Percentiles rank a stretch among this genome's conserved stretches.
Conservation (phyloP, 2,329 filamentous ascomycete species). For the Clarireedia paspali region DNA sequence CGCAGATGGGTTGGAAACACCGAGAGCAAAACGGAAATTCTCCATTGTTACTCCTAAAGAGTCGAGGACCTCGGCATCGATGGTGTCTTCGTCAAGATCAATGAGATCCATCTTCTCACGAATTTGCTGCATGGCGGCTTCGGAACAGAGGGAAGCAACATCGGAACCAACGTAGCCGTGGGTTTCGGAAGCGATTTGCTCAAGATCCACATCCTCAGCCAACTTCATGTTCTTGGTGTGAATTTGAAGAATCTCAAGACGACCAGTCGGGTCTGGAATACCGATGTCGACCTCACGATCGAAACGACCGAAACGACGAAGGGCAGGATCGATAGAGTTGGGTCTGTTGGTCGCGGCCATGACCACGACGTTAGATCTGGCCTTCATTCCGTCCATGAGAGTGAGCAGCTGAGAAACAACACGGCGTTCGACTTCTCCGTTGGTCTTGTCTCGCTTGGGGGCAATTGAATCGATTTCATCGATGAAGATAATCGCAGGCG, state of each 20-base stretch:
- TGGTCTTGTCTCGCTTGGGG: conserved; percentile 99
- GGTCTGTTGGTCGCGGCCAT: conserved; percentile 99
- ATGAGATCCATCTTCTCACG: conserved; percentile 99
- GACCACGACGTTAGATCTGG: conserved; percentile 94
- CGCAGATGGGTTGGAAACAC: conserved; percentile 96
- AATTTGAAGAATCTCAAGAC: conserved; percentile 97
- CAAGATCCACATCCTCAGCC: conserved; percentile 89
- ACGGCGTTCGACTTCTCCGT: conserved; percentile 96
- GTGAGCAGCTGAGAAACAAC: conserved; percentile 95
- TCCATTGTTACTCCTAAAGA: conserved; percentile 99
- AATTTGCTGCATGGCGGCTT: conserved; percentile 99
- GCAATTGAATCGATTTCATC: conserved; percentile 99
- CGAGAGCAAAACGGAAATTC: conserved; percentile 98
- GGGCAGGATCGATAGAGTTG: conserved; percentile 96
- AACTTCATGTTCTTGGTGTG: conserved; percentile 99
- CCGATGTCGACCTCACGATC: conserved; percentile 98
- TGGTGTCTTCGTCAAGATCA: conserved; percentile 97
- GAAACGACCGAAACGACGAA: conserved; percentile 96
- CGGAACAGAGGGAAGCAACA: conserved; percentile 95
- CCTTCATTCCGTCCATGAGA: conserved; percentile 99
- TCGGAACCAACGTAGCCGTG: conserved; percentile 99
- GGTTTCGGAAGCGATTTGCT: conserved; percentile 93
- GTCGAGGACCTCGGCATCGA: conserved; percentile 96
- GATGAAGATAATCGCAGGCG: conserved; percentile 98
- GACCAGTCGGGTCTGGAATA: conserved; percentile 94